These are phyloP conservation scores for Wickerhamomyces chambardii DNA, from an alignment of 805 yeast genomes.

Conservation along the genomic window DNA sequence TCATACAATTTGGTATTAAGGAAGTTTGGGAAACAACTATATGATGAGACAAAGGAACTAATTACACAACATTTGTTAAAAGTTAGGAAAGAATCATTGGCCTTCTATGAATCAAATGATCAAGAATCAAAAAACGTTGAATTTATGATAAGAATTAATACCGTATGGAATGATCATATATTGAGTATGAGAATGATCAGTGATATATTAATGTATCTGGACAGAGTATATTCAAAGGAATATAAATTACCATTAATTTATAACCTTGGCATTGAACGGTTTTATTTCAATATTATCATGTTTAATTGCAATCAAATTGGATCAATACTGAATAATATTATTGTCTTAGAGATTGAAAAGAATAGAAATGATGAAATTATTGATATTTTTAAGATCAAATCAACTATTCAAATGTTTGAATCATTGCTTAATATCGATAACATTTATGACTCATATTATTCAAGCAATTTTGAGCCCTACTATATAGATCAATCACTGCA, in stretches of 20 bases:
- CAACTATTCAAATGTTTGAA: constrained; percentile 65
- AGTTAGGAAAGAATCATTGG: constrained; percentile 7
- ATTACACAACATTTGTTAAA: constrained; percentile 36
- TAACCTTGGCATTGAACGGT: constrained; percentile 65
- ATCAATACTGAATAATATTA: constrained; percentile 31
- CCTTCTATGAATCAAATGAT: constrained; percentile 6
- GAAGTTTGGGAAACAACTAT: constrained; percentile 57
- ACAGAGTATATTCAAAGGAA: constrained; percentile 75
- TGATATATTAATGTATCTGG: constrained; percentile 81
- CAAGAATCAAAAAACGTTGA: too few species aligned
- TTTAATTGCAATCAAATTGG: constrained; percentile 43
- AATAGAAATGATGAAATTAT: constrained; percentile 49
- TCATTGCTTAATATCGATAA: constrained; percentile 41
- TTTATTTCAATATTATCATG: constrained; percentile 51
- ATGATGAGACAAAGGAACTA: constrained; percentile 45
- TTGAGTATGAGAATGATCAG: constrained; percentile 69
- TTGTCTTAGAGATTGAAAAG: constrained; percentile 46
- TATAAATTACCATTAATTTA: constrained; percentile 52
- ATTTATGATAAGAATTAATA: constrained; percentile 26
- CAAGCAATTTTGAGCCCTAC: constrained; percentile 55
- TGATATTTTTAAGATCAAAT: constrained; percentile 50
- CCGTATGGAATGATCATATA: constrained; percentile 61
- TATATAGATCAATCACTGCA: constrained; percentile 44
- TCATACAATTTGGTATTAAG: constrained; percentile 71
- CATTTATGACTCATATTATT: constrained; percentile 65